These are phyloP conservation scores for Macrophomina phaseolina DNA, from an alignment of 2,329 filamentous ascomycete species.

Conservation along the genomic window DNA sequence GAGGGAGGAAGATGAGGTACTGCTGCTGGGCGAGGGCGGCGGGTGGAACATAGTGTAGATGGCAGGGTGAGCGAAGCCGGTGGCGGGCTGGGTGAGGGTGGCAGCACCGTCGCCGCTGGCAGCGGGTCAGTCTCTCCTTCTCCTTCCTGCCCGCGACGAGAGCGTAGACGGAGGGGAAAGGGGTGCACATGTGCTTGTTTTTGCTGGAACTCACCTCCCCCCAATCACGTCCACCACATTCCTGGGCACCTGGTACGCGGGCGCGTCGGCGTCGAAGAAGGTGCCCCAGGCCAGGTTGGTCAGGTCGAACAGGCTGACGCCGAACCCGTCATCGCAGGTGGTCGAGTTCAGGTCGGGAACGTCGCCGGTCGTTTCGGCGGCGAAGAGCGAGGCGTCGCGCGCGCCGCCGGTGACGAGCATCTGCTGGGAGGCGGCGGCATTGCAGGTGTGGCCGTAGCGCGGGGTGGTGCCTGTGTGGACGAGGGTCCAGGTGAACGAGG, in stretches of 20 bases:
- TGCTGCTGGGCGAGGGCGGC: background rate
- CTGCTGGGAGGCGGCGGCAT: constrained; percentile 46
- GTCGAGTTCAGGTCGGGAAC: background rate
- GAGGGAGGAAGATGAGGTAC: background rate
- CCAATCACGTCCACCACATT: constrained; percentile 21
- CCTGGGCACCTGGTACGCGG: background rate
- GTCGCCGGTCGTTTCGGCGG: constrained; percentile 23
- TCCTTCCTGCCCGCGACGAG: background rate
- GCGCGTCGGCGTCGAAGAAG: background rate
- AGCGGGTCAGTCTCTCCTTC: background rate
- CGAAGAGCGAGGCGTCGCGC: constrained; percentile 2
- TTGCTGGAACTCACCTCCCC: constrained; percentile 2
- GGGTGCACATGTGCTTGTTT: background rate
- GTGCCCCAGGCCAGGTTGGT: constrained; percentile 31
- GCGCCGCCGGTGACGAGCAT: constrained; percentile 51
- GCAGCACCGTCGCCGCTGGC: constrained; percentile 4
- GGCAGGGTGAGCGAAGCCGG: constrained; percentile 23
- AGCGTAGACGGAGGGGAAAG: background rate
- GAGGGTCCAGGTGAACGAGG: constrained; percentile 54
- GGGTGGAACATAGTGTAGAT: constrained; percentile 26
- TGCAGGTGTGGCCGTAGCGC: constrained; percentile 52
- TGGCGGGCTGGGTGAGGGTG: constrained; percentile 20
- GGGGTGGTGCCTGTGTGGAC: constrained; percentile 36
- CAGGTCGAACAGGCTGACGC: constrained; percentile 32
- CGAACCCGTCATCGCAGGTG: constrained; percentile 36